Evolutionary conservation across 352 stramenopile genomes (phyloP).

Genomic region (Pythium plurisporium): DNA sequence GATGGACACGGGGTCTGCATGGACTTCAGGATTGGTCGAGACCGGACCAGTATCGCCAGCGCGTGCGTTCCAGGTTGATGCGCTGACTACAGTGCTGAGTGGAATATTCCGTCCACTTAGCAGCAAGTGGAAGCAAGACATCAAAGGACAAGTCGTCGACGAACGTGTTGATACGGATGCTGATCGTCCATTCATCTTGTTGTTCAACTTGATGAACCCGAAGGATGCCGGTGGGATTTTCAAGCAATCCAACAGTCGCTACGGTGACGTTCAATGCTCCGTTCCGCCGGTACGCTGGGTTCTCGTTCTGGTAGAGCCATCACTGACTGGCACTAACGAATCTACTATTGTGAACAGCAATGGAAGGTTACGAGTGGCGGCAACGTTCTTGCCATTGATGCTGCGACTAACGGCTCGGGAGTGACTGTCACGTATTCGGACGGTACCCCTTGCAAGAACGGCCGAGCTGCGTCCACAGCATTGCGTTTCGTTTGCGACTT

Average conservation of each 20-base stretch:
- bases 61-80: conserved; percentile 43
- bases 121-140: conserved; percentile 40
- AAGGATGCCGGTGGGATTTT: conserved; percentile 61
- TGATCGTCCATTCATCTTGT: conserved; percentile 49
- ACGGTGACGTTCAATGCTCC: conserved; percentile 69
- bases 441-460: conserved; percentile 47
- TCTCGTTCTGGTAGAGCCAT: too few species aligned
- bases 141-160: conserved; percentile 58
- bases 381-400: conserved; percentile 55
- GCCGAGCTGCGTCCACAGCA: conserved; percentile 41
- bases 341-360: conserved; percentile 39
- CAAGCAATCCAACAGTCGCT: conserved; percentile 56
- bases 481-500: conserved; percentile 71
- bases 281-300: conserved; percentile 52
- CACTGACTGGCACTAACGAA: too few species aligned
- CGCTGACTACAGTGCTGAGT: conserved; percentile 40
- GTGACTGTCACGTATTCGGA: conserved; percentile 51
- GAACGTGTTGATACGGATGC: conserved; percentile 44
- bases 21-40: conserved; percentile 25
- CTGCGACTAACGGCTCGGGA: conserved; percentile 48
- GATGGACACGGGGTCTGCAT: background rate
- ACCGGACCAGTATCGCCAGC: conserved; percentile 30
- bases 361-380: conserved; percentile 61
- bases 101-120: conserved; percentile 64
- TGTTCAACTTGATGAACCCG: conserved; percentile 52